Percentiles rank a stretch among this genome's conserved stretches.
Conservation (phyloP, 2,329 filamentous ascomycete species). For the Alternaria burnsii region DNA sequence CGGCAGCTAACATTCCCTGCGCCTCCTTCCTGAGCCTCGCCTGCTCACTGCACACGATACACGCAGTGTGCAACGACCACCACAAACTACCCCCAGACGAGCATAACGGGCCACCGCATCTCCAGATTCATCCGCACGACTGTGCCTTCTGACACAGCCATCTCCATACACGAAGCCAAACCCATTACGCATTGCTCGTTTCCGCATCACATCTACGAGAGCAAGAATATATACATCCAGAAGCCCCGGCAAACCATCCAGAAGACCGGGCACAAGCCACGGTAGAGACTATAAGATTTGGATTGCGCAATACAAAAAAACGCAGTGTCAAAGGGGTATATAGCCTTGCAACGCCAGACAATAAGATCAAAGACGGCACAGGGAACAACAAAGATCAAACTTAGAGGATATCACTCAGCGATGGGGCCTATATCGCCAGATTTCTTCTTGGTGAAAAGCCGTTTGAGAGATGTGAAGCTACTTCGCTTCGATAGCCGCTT, state of each 20-base stretch:
- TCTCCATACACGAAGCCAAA: constrained; percentile 6
- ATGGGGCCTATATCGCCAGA: constrained; percentile 44
- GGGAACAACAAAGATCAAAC: constrained; percentile 13
- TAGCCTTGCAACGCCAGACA: constrained; percentile 40
- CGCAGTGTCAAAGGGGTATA: constrained; percentile 42
- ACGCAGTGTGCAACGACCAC: neutral
- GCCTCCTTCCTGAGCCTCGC: neutral
- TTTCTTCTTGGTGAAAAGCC: constrained; percentile 49
- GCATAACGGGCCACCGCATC: neutral
- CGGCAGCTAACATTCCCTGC: neutral
- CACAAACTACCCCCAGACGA: neutral
- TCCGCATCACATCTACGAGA: constrained; percentile 28
- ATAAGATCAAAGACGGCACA: constrained; percentile 30
- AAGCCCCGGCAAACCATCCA: constrained; percentile 9
- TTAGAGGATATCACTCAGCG: constrained; percentile 35
- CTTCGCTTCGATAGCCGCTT: constrained; percentile 43
- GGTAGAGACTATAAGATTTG: constrained; percentile 5
- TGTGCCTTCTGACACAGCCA: neutral
- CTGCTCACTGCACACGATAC: neutral
- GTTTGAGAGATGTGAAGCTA: constrained; percentile 47
- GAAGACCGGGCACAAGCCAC: neutral
- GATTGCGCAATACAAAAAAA: constrained; percentile 19
- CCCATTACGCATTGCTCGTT: constrained; percentile 28
- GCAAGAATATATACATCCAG: constrained; percentile 25
- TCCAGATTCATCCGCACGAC: constrained; percentile 2